These are phyloP conservation scores for Penicillium samsonianum DNA, from an alignment of 495 filamentous ascomycete genomes.

Conservation along the genomic window DNA sequence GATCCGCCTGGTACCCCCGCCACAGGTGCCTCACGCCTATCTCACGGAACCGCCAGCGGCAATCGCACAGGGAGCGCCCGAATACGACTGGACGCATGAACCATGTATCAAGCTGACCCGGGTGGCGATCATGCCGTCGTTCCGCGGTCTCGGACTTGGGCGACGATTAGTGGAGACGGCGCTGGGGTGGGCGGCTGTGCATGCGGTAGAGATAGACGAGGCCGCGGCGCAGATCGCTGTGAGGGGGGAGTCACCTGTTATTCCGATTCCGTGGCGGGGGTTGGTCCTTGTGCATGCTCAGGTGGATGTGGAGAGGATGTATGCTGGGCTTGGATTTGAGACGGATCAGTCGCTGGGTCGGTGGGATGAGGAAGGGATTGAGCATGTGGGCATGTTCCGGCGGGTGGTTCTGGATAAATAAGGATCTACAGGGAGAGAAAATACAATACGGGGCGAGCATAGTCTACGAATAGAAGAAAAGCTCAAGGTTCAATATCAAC, in stretches of 20 bases:
- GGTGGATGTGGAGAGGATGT: constrained; percentile 58
- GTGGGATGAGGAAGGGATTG: constrained; percentile 84
- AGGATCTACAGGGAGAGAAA: background rate
- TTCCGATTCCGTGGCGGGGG: constrained; percentile 58
- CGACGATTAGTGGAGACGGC: constrained; percentile 62
- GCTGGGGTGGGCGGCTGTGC: constrained; percentile 58
- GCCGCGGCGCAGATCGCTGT: constrained; percentile 29
- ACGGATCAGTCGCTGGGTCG: constrained; percentile 68
- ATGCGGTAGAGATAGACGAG: constrained; percentile 52
- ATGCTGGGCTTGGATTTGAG: constrained; percentile 66
- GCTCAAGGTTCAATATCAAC: background rate
- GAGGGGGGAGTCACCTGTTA: constrained; percentile 39
- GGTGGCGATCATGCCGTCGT: constrained; percentile 64
- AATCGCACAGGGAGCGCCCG: background rate
- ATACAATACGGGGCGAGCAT: background rate
- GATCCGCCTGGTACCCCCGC: constrained; percentile 77
- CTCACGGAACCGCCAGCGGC: constrained; percentile 21
- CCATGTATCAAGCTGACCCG: constrained; percentile 78
- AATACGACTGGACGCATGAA: constrained; percentile 49
- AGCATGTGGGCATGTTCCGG: constrained; percentile 79
- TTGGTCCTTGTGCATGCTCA: constrained; percentile 77
- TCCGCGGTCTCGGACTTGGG: constrained; percentile 63
- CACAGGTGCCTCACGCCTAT: constrained; percentile 60
- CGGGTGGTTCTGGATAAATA: constrained; percentile 29
- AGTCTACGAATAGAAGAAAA: background rate